Evolutionary conservation across 768 basidiomycete species (phyloP).

Genomic region (Lactifluus rugatus): DNA sequence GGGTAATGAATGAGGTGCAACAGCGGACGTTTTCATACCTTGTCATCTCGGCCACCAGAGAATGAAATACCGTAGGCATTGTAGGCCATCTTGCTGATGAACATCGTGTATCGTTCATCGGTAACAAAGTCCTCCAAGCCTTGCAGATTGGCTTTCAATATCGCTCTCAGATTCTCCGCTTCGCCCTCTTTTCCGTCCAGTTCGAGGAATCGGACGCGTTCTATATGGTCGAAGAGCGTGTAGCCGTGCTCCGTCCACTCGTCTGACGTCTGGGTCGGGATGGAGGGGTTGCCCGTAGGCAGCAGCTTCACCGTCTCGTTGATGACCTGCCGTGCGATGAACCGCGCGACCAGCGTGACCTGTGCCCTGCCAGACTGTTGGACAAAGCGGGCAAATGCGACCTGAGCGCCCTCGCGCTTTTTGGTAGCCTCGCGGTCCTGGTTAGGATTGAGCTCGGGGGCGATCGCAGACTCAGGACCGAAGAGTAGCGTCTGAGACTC

Average conservation of each 20-base stretch:
- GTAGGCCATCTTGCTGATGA: constrained; percentile 64
- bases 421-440: constrained; percentile 29
- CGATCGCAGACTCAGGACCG: constrained; percentile 52
- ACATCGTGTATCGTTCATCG: constrained; percentile 48
- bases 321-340: constrained; percentile 63
- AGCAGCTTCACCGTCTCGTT: constrained; percentile 52
- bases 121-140: constrained; percentile 65
- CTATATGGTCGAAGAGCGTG: constrained; percentile 64
- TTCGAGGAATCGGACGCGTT: constrained; percentile 61
- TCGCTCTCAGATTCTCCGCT: constrained; percentile 37
- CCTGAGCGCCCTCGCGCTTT: constrained; percentile 49
- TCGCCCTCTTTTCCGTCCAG: constrained; percentile 41
- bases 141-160: constrained; percentile 53
- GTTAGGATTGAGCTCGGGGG: constrained; percentile 31
- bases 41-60: constrained; percentile 57
- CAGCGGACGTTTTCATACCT: constrained; percentile 33
- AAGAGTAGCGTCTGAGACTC: constrained; percentile 67
- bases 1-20: background rate
- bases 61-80: constrained; percentile 69
- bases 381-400: constrained; percentile 45
- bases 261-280: constrained; percentile 18
- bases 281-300: constrained; percentile 18
- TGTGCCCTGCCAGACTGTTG: constrained; percentile 37
- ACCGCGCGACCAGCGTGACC: constrained; percentile 56
- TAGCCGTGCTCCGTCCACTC: constrained; percentile 43